Evolutionary conservation across 1,284 basidiomycete genomes (phyloP), one percentile per base, ranked within the genome.

Genomic region (Austroboletus niveus): DNA sequence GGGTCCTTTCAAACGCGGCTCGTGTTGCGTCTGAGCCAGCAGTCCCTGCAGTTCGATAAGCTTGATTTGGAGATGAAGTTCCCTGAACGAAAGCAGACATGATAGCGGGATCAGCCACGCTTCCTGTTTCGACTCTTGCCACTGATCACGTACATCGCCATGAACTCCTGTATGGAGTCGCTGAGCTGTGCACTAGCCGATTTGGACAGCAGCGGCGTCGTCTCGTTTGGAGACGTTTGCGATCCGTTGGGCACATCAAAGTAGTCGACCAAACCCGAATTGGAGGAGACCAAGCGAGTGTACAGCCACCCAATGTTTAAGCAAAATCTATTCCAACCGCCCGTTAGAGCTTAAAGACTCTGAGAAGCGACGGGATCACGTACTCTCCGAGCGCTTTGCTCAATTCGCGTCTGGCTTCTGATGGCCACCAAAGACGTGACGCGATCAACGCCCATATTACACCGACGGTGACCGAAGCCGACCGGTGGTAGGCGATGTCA

Each of bases 371-470:
- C 8, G 22, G 48, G 22, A 48, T 22, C 4, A 47, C 85, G 69
- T 63, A 90, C 92, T 98, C 93, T 71, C 92, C 88, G 5, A 98
- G 77, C 0, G 84, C 89, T 54, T 85, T 84, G 38, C 88, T 84
- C 3, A 99, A 75, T 70, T 98, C 94, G 30, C 89, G 76, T 48
- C 95, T 76, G 1, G 95, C 95, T 65, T 97, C 95, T 20, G 91
- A 84, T 1, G 96, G 95, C 94, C 95, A 98, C 85, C 94, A 93
- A 57, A 89, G 87, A 44, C 92, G 78, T 7, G 92, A 94, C 12
- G 98, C 84, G 29, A 97, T 70, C 3, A 86, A 82, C 0, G 94
- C 94, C 89, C 92, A 98, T 1, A 95, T 68, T 1, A 96, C 92
- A 14, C 95, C 95, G 7, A 83, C 79, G 1, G 82, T 87, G n/a